Conservation (phyloP, 2,329 filamentous ascomycete genomes). For the Cladorrhinum sp. region DNA sequence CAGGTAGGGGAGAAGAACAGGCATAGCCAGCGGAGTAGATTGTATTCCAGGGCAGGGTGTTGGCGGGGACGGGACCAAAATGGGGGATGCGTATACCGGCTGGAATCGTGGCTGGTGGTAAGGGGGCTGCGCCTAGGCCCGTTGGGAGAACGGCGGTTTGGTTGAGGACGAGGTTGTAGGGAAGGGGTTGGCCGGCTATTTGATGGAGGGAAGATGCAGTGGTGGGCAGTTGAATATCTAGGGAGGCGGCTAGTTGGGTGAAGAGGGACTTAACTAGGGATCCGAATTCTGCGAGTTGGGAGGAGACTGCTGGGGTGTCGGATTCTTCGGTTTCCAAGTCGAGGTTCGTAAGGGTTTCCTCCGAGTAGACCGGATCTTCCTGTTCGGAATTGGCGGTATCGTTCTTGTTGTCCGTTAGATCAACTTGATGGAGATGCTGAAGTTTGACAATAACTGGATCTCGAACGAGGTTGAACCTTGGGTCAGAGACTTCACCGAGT, state of each 20-base stretch:
- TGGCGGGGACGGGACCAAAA: conserved; percentile 32
- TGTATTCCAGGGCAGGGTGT: conserved; percentile 62
- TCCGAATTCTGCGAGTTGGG: conserved; percentile 29
- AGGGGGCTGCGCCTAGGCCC: conserved; percentile 49
- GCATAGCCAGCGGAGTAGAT: conserved; percentile 69
- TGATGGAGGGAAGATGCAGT: conserved; percentile 19
- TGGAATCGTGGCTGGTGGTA: conserved; percentile 42
- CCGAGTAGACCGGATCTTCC: conserved; percentile 22
- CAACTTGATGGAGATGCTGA: conserved; percentile 55
- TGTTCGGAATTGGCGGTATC: conserved; percentile 15
- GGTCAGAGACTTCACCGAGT: conserved; percentile 73
- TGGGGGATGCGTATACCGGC: conserved; percentile 28
- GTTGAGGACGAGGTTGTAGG: conserved; percentile 36
- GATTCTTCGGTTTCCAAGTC: background rate
- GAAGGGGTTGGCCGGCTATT: conserved; percentile 10
- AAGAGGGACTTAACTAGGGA: conserved; percentile 48
- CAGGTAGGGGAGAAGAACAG: conserved; percentile 58
- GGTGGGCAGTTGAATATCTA: conserved; percentile 32
- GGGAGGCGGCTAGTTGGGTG: conserved; percentile 43
- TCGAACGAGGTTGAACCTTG: conserved; percentile 76
- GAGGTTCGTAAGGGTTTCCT: conserved; percentile 11
- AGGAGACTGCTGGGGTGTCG: background rate
- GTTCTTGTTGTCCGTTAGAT: conserved; percentile 58
- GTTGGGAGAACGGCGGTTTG: conserved; percentile 35
- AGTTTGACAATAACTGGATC: conserved; percentile 51